phyloP scores from a whole-genome alignment of 768 basidiomycete species.

The Xerocomus potaroensis region DNA sequence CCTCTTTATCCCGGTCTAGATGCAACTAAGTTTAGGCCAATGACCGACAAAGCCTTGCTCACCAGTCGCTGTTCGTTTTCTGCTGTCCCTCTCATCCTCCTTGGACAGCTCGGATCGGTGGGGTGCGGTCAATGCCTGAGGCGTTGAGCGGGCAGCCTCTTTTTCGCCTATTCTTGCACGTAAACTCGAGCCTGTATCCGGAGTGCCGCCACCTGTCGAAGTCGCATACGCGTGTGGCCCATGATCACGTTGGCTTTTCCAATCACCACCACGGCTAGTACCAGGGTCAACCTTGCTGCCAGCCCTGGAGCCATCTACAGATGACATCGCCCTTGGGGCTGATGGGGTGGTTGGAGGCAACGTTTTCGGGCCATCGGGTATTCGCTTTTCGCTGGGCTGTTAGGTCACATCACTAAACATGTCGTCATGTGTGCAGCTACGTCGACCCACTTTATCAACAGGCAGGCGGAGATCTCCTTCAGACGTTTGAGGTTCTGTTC shows the following conservation, averaged over 20 bases:
- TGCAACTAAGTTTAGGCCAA: constrained; percentile 3
- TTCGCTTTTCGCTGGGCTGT: constrained; percentile 52
- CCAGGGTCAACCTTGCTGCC: constrained; percentile 37
- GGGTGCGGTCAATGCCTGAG: constrained; percentile 39
- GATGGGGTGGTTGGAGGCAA: constrained; percentile 60
- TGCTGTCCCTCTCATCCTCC: constrained; percentile 63
- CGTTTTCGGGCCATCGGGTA: constrained; percentile 50
- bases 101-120: constrained; percentile 44
- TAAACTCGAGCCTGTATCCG: constrained; percentile 36
- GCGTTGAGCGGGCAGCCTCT: constrained; percentile 39
- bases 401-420: constrained; percentile 5
- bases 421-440: background rate
- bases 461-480: constrained; percentile 48
- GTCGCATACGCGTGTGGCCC: constrained; percentile 21
- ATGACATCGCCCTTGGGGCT: constrained; percentile 68
- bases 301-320: constrained; percentile 39
- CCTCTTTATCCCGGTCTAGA: constrained; percentile 63
- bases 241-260: constrained; percentile 41
- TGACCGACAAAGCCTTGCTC: constrained; percentile 19
- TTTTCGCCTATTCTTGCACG: constrained; percentile 62
- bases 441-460: constrained; percentile 57
- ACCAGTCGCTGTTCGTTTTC: constrained; percentile 73
- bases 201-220: constrained; percentile 16
- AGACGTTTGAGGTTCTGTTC: constrained; percentile 55
- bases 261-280: constrained; percentile 43